Evolutionary conservation across 768 basidiomycete species (phyloP).

Genomic region (Antrodiella citrinella): DNA sequence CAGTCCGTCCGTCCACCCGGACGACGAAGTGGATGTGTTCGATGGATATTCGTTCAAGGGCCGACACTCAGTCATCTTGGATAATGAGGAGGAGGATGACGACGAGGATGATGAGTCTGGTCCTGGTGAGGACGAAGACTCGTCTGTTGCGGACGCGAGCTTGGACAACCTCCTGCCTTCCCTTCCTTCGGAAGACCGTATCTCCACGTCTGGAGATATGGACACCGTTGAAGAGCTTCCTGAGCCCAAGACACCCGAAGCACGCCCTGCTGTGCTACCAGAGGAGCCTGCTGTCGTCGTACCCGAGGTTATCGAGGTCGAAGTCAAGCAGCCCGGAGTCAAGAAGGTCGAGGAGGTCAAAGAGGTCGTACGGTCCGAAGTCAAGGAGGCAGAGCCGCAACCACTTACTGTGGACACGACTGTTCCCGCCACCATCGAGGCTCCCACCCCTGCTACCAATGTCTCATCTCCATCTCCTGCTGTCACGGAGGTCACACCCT

Average conservation of each 20-base stretch:
- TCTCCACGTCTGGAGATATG: conserved; percentile 21
- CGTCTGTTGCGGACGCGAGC: conserved; percentile 14
- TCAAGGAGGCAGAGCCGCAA: conserved; percentile 10
- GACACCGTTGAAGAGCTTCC: conserved; percentile 25
- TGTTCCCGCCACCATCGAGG: conserved; percentile 8
- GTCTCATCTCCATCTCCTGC: not conserved
- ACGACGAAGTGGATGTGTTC: conserved; percentile 67
- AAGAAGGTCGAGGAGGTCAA: not conserved
- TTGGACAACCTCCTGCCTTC: conserved; percentile 14
- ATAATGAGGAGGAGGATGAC: conserved; percentile 60
- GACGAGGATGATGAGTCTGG: conserved; percentile 26
- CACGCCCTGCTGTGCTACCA: conserved; percentile 34
- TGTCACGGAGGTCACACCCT: conserved; percentile 14
- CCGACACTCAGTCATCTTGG: conserved; percentile 69
- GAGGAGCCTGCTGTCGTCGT: conserved; percentile 15
- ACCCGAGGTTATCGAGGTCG: not conserved
- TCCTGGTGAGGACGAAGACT: conserved; percentile 33
- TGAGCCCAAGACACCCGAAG: conserved; percentile 76
- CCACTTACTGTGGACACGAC: not conserved
- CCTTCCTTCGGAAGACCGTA: conserved; percentile 5
- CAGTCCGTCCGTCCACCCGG: conserved; percentile 56
- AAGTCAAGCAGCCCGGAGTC: not conserved
- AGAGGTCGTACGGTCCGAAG: conserved; percentile 6
- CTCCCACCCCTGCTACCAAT: conserved; percentile 1
- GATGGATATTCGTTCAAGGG: conserved; percentile 95